phyloP scores from a whole-genome alignment of 1,284 basidiomycete genomes.

The Inonotus obliquus region DNA sequence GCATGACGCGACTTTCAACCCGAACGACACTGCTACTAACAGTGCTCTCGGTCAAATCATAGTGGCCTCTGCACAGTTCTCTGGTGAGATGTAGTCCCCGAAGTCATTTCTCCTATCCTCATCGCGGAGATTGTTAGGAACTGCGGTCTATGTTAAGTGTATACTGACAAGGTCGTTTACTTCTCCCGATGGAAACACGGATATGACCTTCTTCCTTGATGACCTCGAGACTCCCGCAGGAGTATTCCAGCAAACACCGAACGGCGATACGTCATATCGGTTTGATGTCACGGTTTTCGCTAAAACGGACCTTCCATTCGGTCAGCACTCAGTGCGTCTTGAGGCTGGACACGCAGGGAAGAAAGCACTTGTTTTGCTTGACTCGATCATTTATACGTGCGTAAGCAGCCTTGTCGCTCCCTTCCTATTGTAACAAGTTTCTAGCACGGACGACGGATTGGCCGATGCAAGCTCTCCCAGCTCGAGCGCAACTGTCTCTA shows the following conservation, averaged over 20 bases:
- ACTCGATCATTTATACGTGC: constrained; percentile 15
- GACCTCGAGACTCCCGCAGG: background rate
- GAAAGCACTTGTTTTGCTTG: constrained; percentile 12
- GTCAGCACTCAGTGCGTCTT: constrained; percentile 1
- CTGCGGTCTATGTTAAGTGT: constrained; percentile 10
- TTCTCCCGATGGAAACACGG: constrained; percentile 12
- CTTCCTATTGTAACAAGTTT: background rate
- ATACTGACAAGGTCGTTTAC: constrained; percentile 7
- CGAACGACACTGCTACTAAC: background rate
- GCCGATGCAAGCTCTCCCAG: background rate
- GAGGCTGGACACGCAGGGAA: constrained; percentile 7
- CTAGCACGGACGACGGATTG: constrained; percentile 3
- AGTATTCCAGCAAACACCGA: constrained; percentile 5
- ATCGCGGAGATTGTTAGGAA: background rate
- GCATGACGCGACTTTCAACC: constrained; percentile 13
- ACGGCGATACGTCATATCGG: background rate
- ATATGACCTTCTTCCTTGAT: constrained; percentile 15
- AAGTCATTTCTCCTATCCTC: background rate
- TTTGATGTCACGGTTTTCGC: constrained; percentile 10
- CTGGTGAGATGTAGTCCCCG: constrained; percentile 2
- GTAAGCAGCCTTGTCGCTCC: background rate
- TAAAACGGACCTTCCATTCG: background rate
- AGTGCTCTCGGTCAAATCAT: constrained; percentile 12
- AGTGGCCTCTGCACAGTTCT: constrained; percentile 6
- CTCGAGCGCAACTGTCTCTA: background rate